A percentile compares a stretch with the other conserved stretches of the same genome.
Evolutionary conservation across 2,329 filamentous ascomycete genomes (phyloP).

Genomic region (Neophaeococcomyces mojaviensis): DNA sequence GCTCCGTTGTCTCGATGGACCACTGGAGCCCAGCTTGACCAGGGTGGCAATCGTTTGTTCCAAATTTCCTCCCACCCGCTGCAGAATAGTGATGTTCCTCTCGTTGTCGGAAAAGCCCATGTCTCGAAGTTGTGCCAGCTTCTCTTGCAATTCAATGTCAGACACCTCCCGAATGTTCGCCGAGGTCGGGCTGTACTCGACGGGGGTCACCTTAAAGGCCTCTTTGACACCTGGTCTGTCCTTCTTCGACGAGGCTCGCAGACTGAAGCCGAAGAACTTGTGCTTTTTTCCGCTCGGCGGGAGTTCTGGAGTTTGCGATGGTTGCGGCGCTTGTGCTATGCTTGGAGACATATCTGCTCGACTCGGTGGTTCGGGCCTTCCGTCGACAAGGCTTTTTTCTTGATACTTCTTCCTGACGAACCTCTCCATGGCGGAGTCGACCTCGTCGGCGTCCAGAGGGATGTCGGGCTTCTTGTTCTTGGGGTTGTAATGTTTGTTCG

Average conservation of each 20-base stretch:
- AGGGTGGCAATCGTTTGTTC: constrained; percentile 80
- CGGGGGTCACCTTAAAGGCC: constrained; percentile 20
- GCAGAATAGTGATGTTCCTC: constrained; percentile 72
- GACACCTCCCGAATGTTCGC: constrained; percentile 16
- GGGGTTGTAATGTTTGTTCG: constrained; percentile 86
- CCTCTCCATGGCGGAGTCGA: constrained; percentile 87
- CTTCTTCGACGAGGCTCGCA: constrained; percentile 56
- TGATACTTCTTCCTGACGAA: constrained; percentile 95
- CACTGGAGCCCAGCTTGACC: constrained; percentile 69
- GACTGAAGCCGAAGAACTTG: constrained; percentile 55
- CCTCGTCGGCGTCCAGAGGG: constrained; percentile 84
- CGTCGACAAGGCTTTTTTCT: constrained; percentile 48
- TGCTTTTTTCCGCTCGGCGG: constrained; percentile 48
- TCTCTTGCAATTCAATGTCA: constrained; percentile 56
- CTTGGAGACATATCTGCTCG: constrained; percentile 33
- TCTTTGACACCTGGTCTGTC: constrained; percentile 23
- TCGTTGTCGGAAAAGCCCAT: constrained; percentile 88
- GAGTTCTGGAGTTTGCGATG: constrained; percentile 42
- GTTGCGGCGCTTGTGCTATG: constrained; percentile 44
- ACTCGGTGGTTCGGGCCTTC: constrained; percentile 34
- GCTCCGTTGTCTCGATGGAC: constrained; percentile 21
- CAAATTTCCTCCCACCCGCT: constrained; percentile 74
- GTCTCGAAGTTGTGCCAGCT: constrained; percentile 68
- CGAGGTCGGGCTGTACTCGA: constrained; percentile 17
- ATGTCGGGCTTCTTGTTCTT: constrained; percentile 74